Base-by-base conservation (phyloP, 768 basidiomycete genomes). In the Rhodotorula toruloides region DNA sequence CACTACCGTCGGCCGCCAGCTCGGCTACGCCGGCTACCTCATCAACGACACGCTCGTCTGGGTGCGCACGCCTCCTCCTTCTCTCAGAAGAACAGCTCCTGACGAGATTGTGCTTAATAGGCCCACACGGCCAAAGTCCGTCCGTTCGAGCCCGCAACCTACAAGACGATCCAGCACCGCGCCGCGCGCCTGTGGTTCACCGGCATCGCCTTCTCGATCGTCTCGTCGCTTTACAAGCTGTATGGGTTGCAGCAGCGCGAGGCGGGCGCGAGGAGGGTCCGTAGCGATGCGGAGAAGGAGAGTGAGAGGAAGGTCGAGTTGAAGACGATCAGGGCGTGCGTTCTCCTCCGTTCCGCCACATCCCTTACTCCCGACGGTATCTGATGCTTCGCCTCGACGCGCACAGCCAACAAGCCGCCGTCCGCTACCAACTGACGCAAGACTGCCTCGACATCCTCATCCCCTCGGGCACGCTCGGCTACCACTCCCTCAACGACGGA, bases 381-480 rank as follows among this genome's bases (percentile, higher is more conserved):
- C 47, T 21, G 49, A 50, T 36, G 36, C 37, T 52, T 52, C 25
- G 32, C 56, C 44, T 21, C 8, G 52, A 13, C 21, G 10, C 8
- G 4, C 43, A 17, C 56, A 77, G 79, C 47, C 82, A 87, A 73
- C 85, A 86, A 53, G 80, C 82, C 53, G 84, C 83, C 10, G 82
- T 86, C 37, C 84, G 86, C 36, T 84, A 84, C 70, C 96, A 98
- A 77, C 83, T 98, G 72, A 79, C 87, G 60, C 85, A 89, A 65
- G 96, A 99, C 77, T 74, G 84, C 27, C 80, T 92, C 63, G 96
- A 99, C 76, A 78, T 91, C 64, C 93, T 87, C 86, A 85, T 93
- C 73, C 96, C 96, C 10, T 88, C 91, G 12, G 86, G 87, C 27
- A 87, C 83, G 63, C 82, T 92, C 46, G 89, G 87, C 22, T 79